phyloP scores from a whole-genome alignment of 2,329 filamentous ascomycete genomes.

The Zymoseptoria tritici region DNA sequence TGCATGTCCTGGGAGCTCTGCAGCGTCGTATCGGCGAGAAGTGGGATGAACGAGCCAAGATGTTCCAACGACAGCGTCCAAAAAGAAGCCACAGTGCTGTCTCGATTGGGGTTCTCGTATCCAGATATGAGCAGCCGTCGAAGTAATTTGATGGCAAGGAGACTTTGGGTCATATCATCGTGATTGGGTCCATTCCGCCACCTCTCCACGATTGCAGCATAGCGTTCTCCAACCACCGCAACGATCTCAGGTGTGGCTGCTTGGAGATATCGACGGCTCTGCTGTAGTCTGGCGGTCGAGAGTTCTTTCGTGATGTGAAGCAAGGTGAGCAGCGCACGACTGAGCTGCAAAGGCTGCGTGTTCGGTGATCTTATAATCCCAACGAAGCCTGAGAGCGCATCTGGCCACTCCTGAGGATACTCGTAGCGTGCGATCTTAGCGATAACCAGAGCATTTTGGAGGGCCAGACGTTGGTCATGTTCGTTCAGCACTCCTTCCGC shows the following conservation, averaged over 20 bases:
- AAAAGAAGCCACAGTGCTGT: constrained; percentile 66
- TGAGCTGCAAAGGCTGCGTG: constrained; percentile 48
- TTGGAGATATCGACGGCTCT: constrained; percentile 69
- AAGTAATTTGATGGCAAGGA: constrained; percentile 71
- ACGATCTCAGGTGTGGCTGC: constrained; percentile 75
- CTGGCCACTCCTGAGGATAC: constrained; percentile 76
- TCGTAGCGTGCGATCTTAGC: constrained; percentile 87
- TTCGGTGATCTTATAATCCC: constrained; percentile 49
- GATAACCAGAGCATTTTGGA: constrained; percentile 81
- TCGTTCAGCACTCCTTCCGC: constrained; percentile 73
- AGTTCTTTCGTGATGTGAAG: constrained; percentile 88
- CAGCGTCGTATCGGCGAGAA: constrained; percentile 28
- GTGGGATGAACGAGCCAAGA: constrained; percentile 64
- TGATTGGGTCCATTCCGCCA: constrained; percentile 45
- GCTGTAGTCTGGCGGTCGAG: constrained; percentile 67
- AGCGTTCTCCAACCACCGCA: constrained; percentile 70
- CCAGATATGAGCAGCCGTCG: constrained; percentile 72
- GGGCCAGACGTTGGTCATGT: constrained; percentile 63
- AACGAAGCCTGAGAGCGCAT: constrained; percentile 49
- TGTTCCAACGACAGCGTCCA: constrained; percentile 74
- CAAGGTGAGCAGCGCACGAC: constrained; percentile 66
- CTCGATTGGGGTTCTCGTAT: constrained; percentile 76
- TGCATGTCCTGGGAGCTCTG: constrained; percentile 5
- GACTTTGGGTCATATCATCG: constrained; percentile 65
- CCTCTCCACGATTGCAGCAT: constrained; percentile 59